phyloP scores from a whole-genome alignment of 805 yeast genomes.

The Tetrapisispora phaffii region DNA sequence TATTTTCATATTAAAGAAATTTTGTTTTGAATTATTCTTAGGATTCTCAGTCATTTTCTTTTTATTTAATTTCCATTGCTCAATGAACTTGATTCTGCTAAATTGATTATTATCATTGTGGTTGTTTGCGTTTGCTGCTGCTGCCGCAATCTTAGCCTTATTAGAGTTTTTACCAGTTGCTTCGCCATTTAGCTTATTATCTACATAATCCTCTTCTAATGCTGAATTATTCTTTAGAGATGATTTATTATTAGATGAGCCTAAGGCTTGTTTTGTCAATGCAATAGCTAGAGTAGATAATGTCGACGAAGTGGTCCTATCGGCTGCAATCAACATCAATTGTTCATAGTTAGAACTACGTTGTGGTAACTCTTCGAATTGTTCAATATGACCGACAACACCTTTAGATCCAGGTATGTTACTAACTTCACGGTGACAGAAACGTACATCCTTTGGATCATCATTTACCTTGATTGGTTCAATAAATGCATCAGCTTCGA shows the following conservation, averaged over 20 bases:
- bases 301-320: conserved; percentile 33
- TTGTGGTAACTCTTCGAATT: conserved; percentile 65
- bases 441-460: conserved; percentile 25
- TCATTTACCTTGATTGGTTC: conserved; percentile 37
- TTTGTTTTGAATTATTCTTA: conserved; percentile 18
- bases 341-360: conserved; percentile 83
- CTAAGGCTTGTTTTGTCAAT: conserved; percentile 20
- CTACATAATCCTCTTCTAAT: conserved; percentile 2
- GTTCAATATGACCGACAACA: conserved; percentile 36
- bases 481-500: conserved; percentile 25
- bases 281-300: conserved; percentile 33
- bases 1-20: conserved; percentile 25
- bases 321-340: conserved; percentile 65
- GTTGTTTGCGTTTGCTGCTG: conserved; percentile 31
- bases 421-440: conserved; percentile 35
- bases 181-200: neutral
- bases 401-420: conserved; percentile 31
- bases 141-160: conserved; percentile 30
- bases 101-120: conserved; percentile 48
- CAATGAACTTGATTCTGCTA: conserved; percentile 78
- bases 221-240: neutral
- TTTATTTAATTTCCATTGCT: conserved; percentile 67
- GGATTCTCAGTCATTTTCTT: conserved; percentile 41
- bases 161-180: conserved; percentile 26
- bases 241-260: neutral